A percentile compares a stretch with the other conserved stretches of the same genome.
phyloP scores from a whole-genome alignment of 305 asterid species.

The Ajuga reptans region DNA sequence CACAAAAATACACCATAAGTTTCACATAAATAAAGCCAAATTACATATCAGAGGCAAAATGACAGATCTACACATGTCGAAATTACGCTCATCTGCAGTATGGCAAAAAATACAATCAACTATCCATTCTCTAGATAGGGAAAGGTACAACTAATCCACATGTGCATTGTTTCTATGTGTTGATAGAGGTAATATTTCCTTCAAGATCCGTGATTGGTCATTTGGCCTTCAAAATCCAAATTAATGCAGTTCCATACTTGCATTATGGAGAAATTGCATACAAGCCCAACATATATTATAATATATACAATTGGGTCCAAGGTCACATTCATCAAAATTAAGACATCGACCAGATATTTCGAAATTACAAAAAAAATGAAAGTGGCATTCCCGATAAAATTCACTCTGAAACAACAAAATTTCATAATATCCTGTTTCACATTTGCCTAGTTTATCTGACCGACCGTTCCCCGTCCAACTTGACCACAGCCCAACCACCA shows the following conservation, averaged over 20 bases:
- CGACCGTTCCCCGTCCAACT: background rate
- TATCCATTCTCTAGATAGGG: background rate
- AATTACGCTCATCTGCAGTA: background rate
- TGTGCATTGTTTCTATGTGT: background rate
- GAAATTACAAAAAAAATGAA: background rate
- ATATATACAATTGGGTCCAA: background rate
- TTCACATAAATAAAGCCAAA: constrained; percentile 5
- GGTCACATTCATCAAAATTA: background rate
- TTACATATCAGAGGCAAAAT: background rate
- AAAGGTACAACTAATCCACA: background rate
- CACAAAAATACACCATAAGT: constrained; percentile 19
- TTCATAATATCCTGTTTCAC: background rate
- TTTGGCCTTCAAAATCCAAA: background rate
- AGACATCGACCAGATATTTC: background rate
- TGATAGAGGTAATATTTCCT: background rate
- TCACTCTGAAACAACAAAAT: background rate
- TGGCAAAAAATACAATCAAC: background rate
- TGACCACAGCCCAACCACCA: background rate
- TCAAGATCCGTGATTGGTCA: background rate
- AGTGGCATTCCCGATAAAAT: background rate
- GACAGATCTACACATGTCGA: constrained; percentile 1
- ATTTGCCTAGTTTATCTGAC: background rate
- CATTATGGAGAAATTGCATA: background rate
- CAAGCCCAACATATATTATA: background rate
- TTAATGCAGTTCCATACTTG: background rate